Base-by-base conservation (phyloP, 306 rosid genomes). In the Dalbergia cultrata region DNA sequence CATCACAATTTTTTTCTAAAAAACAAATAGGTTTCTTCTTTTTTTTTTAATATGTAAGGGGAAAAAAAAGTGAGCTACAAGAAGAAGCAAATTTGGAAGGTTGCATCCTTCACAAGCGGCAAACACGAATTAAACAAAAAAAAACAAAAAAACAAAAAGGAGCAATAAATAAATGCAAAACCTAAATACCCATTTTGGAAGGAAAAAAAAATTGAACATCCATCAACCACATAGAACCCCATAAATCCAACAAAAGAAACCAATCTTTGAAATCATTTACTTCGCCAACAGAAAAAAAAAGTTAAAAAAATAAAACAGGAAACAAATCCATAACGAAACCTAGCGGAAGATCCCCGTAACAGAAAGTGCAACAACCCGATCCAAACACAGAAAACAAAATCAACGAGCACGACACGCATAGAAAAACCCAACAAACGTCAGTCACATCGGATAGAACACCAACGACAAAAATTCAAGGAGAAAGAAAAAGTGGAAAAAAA, bases 291-390 rank as follows among this genome's bases (percentile, higher is more conserved):
- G 21, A 17, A 18, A 58, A 58, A 13, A 31, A 13, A 61, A 12
- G 6, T 1, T 13, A 62, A 52, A 9, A 54, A 18, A 19, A 75
- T 1, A 9, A 70, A 39, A 6, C 5, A 50, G 34, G 7, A 41
- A 57, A 31, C 17, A 58, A 63, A 62, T 26, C 61, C 31, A 80
- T 50, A 61, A 64, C 33, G 16, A 57, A 35, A 34, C 37, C 81
- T 39, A 80, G 78, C 81, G 9, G 72, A 66, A 72, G 76, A 87
- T 83, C 87, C 53, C 31, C 33, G 50, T 0, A 52, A 71, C 53
- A 33, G 56, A 80, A 75, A 14, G 9, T 21, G 70, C 60, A 75
- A 80, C 14, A 47, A 81, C 72, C 87, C 82, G 88, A 87, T 88
- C 90, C 81, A 49, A 71, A 75, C 5, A 74, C 12, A 64, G 13